Percentiles rank a stretch among this genome's conserved stretches.
Evolutionary conservation across 2,329 filamentous ascomycete species (phyloP).

Genomic region (Xylariaceae sp.): DNA sequence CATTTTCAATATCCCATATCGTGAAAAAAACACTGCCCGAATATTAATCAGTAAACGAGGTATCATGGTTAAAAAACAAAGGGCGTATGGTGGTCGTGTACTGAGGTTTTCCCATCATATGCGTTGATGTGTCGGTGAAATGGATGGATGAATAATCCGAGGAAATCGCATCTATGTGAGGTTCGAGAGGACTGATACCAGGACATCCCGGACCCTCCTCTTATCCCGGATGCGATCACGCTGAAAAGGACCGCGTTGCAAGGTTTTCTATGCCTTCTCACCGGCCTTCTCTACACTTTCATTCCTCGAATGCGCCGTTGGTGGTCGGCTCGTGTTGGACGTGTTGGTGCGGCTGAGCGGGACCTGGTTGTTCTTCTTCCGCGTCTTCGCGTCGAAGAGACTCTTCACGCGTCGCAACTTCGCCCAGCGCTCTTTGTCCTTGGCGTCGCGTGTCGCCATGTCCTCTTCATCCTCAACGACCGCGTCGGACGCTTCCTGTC

Average conservation of each 20-base stretch:
- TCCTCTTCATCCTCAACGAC: conserved; percentile 44
- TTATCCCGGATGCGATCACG: background rate
- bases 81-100: too few relatives aligned
- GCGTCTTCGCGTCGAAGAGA: conserved; percentile 60
- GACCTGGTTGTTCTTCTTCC: conserved; percentile 44
- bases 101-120: too few relatives aligned
- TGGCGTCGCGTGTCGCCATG: conserved; percentile 45
- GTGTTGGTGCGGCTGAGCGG: conserved; percentile 41
- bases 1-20: too few relatives aligned
- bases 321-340: conserved; percentile 23
- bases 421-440: conserved; percentile 71
- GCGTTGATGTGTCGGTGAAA: too few relatives aligned
- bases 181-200: background rate
- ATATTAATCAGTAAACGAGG: too few relatives aligned
- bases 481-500: conserved; percentile 22
- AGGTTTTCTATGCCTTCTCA: conserved; percentile 17
- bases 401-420: conserved; percentile 66
- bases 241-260: background rate
- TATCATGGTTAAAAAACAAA: too few relatives aligned
- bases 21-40: too few relatives aligned
- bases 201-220: conserved; percentile 8
- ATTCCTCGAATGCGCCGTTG: conserved; percentile 26
- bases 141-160: too few relatives aligned
- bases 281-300: conserved; percentile 20
- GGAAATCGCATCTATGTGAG: background rate